Evolutionary conservation across 2,329 filamentous ascomycete species (phyloP), one percentile per base, ranked within the genome.

Genomic region (Trichoderma simmonsii): DNA sequence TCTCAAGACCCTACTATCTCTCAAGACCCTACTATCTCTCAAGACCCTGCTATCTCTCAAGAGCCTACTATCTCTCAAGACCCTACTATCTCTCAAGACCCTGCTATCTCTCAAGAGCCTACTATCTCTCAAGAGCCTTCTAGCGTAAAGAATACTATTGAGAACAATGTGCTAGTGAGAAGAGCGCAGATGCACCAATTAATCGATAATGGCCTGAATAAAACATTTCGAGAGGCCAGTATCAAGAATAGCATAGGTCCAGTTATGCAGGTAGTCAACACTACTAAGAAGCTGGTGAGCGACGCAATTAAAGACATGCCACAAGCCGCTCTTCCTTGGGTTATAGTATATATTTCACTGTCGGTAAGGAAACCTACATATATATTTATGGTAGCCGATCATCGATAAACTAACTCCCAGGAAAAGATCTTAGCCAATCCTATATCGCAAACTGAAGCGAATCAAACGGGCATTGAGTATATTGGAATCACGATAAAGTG

Each of bases 281-380:
- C 56, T 5, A 59, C 26, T 4, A 32, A 32, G 21, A 32, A 32
- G 18, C n/a, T 59, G 11, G 15, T 32, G 26, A n/a, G 26, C 56
- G 26, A 59, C 18, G 59, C 76, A 2, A 36, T 83, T 6, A 73
- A 80, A 63, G 73, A 73, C 18, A 72, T 76, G 9, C 80, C 81
- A 0, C 73, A 81, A 71, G 81, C 81, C 18, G 78, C 80, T 7
- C 67, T 83, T 56, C 77, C 81, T 9, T 84, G 80, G 82, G 77
- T 76, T 11, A 76, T 80, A 12, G 76, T 82, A 26, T 81, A 76
- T 71, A 70, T 82, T 65, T 75, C 65, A 6, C 66, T 84, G 4
- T 74, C 83, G 77, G 81, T 83, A 56, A 62, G 74, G 48, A 36
- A 15, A 36, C 34, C 34, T 7, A 34, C 32, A 66, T 30, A 2